Conservation (phyloP, 73 alveolate genomes). For the Durusdinium trenchii region DNA sequence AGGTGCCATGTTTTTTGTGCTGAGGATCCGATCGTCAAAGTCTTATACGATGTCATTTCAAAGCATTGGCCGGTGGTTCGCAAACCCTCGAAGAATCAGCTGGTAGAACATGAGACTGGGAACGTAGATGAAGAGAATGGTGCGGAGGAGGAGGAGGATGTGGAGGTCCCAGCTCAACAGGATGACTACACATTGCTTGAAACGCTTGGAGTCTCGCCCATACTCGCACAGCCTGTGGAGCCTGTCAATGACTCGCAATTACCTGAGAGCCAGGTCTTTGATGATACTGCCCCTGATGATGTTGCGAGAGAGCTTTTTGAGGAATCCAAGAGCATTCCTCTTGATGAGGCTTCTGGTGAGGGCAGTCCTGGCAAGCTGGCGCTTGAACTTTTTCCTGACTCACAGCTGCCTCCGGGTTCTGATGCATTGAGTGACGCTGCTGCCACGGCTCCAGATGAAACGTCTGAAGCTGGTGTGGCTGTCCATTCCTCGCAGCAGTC, state of each 20-base stretch:
- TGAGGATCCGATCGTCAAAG: slow-evolving; percentile 22
- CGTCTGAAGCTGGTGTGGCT: background rate
- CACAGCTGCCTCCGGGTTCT: background rate
- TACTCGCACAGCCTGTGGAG: slow-evolving; percentile 9
- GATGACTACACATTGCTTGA: background rate
- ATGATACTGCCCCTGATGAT: background rate
- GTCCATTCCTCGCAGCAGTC: background rate
- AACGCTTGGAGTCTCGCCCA: background rate
- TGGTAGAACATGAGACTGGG: background rate
- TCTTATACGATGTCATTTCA: background rate
- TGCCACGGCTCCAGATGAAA: background rate
- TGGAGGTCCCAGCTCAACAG: background rate
- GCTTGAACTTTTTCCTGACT: background rate
- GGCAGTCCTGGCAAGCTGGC: background rate
- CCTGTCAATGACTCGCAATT: slow-evolving; percentile 28
- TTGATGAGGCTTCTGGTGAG: background rate
- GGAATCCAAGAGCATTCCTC: background rate
- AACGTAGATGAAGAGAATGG: too few relatives aligned
- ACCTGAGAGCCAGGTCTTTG: background rate
- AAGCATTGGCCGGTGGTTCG: slow-evolving; percentile 28
- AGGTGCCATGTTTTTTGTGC: background rate
- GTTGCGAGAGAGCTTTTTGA: background rate
- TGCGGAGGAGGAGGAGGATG: background rate
- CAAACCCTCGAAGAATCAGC: background rate
- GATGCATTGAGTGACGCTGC: background rate